These are phyloP conservation scores for Nemania sp. DNA, from an alignment of 2,329 filamentous ascomycete species.

Conservation along the genomic window DNA sequence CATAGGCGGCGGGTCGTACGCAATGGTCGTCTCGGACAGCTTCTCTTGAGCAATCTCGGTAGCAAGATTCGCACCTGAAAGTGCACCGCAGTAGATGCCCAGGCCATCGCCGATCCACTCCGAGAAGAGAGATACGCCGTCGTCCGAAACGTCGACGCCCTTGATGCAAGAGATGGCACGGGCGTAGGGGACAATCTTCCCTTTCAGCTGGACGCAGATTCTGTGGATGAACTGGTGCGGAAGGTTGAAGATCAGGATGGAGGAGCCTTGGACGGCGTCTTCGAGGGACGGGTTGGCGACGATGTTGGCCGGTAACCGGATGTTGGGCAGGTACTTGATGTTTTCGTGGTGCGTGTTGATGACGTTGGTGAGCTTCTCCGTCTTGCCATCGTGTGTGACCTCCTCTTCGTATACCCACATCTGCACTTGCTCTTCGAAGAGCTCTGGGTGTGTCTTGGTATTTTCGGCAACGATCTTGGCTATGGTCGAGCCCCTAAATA, in stretches of 20 bases:
- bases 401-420: conserved; percentile 99
- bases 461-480: conserved; percentile 97
- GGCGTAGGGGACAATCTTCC: conserved; percentile 88
- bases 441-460: conserved; percentile 71
- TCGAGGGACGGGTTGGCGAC: conserved; percentile 80
- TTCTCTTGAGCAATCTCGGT: conserved; percentile 94
- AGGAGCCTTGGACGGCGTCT: conserved; percentile 80
- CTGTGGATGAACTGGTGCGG: conserved; percentile 94
- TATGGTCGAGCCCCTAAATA: conserved; percentile 88
- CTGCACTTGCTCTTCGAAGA: conserved; percentile 89
- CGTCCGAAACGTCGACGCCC: conserved; percentile 89
- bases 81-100: conserved; percentile 93
- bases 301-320: conserved; percentile 81
- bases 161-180: conserved; percentile 98
- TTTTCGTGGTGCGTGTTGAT: conserved; percentile 97
- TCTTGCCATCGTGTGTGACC: conserved; percentile 67
- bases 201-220: conserved; percentile 81
- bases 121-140: conserved; percentile 86
- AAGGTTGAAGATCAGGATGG: conserved; percentile 93
- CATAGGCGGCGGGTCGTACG: conserved; percentile 89
- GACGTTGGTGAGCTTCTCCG: conserved; percentile 85
- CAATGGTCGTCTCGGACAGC: conserved; percentile 95
- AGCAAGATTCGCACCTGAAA: conserved; percentile 96
- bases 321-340: conserved; percentile 93
- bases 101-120: conserved; percentile 91